phyloP scores from a whole-genome alignment of 768 basidiomycete species.

The Agaricus blazei region DNA sequence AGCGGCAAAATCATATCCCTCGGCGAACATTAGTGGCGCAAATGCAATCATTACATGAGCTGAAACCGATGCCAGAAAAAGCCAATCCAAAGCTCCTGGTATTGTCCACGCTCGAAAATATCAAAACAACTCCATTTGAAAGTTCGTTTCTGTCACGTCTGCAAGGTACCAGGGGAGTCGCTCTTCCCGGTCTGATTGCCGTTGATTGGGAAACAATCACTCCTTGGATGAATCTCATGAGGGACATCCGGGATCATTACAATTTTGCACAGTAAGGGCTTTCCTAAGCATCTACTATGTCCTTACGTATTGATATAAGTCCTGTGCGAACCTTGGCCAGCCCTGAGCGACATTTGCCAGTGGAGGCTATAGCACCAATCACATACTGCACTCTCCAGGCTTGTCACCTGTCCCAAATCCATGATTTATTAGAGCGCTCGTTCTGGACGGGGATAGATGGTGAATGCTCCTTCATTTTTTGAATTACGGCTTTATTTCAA shows the following conservation, averaged over 20 bases:
- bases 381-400: conserved; percentile 55
- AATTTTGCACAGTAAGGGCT: conserved; percentile 51
- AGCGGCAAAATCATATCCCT: conserved; percentile 18
- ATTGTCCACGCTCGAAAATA: conserved; percentile 47
- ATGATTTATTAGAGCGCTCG: conserved; percentile 58
- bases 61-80: not conserved
- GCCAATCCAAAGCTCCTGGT: conserved; percentile 16
- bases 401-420: conserved; percentile 62
- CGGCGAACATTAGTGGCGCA: conserved; percentile 17
- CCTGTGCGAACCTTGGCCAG: conserved; percentile 27
- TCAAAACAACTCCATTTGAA: conserved; percentile 60
- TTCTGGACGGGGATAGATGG: conserved; percentile 82
- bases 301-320: not conserved
- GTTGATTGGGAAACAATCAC: conserved; percentile 70
- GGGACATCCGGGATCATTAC: conserved; percentile 65
- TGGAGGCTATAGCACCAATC: conserved; percentile 47
- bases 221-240: conserved; percentile 75
- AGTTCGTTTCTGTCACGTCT: conserved; percentile 65
- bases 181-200: conserved; percentile 38
- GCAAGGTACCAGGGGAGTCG: conserved; percentile 32
- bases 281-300: conserved; percentile 6
- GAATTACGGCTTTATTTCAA: not conserved
- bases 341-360: conserved; percentile 44
- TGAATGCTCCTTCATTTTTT: conserved; percentile 21
- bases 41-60: conserved; percentile 1